phyloP scores from a whole-genome alignment of 495 filamentous ascomycete species.

The Penicillium robsamsonii region DNA sequence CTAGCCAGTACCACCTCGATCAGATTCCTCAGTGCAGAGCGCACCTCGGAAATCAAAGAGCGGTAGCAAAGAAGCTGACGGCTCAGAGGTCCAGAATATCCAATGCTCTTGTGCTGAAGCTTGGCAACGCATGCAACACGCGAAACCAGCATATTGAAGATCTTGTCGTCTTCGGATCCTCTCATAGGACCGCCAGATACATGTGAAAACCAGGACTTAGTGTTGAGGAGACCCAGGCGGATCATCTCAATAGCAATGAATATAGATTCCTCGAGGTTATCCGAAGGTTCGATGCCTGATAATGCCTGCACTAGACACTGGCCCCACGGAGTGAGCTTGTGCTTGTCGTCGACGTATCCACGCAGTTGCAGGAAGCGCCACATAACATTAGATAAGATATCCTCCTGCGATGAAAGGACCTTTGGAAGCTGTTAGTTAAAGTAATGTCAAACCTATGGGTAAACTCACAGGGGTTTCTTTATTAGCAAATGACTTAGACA shows the following conservation, averaged over 20 bases:
- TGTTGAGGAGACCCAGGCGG: conserved; percentile 72
- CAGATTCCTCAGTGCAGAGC: conserved; percentile 73
- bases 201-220: conserved; percentile 53
- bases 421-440: conserved; percentile 18
- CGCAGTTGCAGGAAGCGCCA: conserved; percentile 90
- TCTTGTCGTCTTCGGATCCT: conserved; percentile 61
- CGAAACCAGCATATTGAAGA: conserved; percentile 74
- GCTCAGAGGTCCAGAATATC: conserved; percentile 93
- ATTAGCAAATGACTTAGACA: conserved; percentile 57
- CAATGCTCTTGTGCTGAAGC: conserved; percentile 76
- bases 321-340: conserved; percentile 83
- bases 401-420: conserved; percentile 53
- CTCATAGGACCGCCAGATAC: conserved; percentile 59
- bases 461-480: conserved; percentile 39
- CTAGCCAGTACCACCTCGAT: conserved; percentile 76
- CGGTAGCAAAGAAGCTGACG: conserved; percentile 85
- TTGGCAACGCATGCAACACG: conserved; percentile 80
- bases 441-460: neutral
- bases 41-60: conserved; percentile 75
- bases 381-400: conserved; percentile 72
- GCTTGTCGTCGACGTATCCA: conserved; percentile 75
- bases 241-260: conserved; percentile 81
- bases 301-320: conserved; percentile 69
- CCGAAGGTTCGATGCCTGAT: conserved; percentile 53
- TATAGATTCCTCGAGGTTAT: conserved; percentile 58